Evolutionary conservation across 164 flowering plant species (phyloP), one percentile per base, ranked within the genome.

Genomic region (Chimonanthus praecox): DNA sequence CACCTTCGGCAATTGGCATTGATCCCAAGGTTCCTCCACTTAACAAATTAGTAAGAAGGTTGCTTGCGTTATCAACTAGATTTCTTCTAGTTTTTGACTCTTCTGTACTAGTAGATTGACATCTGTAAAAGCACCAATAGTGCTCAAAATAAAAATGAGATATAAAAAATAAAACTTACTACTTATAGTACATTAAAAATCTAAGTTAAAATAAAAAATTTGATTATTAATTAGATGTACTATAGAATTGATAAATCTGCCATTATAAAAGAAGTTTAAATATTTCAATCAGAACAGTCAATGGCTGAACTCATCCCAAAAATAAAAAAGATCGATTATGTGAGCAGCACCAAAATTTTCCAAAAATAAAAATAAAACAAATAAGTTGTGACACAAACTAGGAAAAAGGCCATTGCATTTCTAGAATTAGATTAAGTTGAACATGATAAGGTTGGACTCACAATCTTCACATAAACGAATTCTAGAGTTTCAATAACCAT

Each of bases 1-100:
- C 98, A 49, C 99, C 99, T 86, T 95, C 97, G 74, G 97, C 99
- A 60, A 78, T 76, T 7, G 99, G 99, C 98, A 92, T 93, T 11
- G 93, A 83, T 8, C 94, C 96, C 33, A 95, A 77, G 70, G 75
- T 92, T 64, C 94, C 96, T 46, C 98, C 98, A 80, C 90, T 95
- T 65, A 95, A 82, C 47, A 95, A 81, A 82, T 90, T 91, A 16
- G 98, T 95, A 21, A 95, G 89, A 61, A 93, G 85, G 75, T 95
- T 95, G 81, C 99, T 95, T 6, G 96, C 96, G 80, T 89, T 95
- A 82, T 95, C 99, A 60, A 95, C 73, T 44, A 95, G 67, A 76
- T 84, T 92, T 80, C 86, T 86, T 70, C 60, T 84, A 4, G 86
- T 72, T 78, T 87, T 89, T 3, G 82, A 73, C 72, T 90, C 90